A percentile compares a stretch with the other conserved stretches of the same genome.
Conservation (phyloP, 768 basidiomycete species). For the Nidularia sp. region DNA sequence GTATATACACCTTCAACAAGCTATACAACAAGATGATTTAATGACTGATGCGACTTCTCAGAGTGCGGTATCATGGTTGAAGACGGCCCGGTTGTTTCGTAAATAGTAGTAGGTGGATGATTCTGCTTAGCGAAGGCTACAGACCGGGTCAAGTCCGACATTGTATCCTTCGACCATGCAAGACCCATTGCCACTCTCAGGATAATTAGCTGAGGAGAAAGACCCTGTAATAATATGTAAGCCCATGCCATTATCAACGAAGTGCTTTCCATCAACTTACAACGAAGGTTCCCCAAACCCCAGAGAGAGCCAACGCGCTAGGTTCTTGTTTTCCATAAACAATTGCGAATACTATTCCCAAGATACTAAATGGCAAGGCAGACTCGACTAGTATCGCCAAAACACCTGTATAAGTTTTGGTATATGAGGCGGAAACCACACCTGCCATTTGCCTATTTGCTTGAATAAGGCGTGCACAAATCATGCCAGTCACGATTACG, state of each 20-base stretch:
- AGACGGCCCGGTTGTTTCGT: too few relatives aligned
- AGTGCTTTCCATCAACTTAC: background rate
- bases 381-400: background rate
- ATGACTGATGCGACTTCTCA: too few relatives aligned
- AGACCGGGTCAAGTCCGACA: too few relatives aligned
- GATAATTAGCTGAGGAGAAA: background rate
- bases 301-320: background rate
- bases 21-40: too few relatives aligned
- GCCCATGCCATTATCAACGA: background rate
- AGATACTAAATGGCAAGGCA: background rate
- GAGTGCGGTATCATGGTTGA: too few relatives aligned
- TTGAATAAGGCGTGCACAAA: background rate
- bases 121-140: too few relatives aligned
- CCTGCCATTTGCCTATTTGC: background rate
- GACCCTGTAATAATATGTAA: background rate
- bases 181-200: background rate
- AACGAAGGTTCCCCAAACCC: background rate
- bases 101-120: too few relatives aligned
- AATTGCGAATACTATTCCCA: background rate
- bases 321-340: background rate
- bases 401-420: background rate
- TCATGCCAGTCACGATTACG: background rate
- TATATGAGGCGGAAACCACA: background rate
- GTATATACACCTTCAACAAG: too few relatives aligned
- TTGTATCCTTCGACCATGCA: background rate